These are phyloP conservation scores for Plectranthus barbatus DNA, from an alignment of 257 asterid species.

Conservation along the genomic window DNA sequence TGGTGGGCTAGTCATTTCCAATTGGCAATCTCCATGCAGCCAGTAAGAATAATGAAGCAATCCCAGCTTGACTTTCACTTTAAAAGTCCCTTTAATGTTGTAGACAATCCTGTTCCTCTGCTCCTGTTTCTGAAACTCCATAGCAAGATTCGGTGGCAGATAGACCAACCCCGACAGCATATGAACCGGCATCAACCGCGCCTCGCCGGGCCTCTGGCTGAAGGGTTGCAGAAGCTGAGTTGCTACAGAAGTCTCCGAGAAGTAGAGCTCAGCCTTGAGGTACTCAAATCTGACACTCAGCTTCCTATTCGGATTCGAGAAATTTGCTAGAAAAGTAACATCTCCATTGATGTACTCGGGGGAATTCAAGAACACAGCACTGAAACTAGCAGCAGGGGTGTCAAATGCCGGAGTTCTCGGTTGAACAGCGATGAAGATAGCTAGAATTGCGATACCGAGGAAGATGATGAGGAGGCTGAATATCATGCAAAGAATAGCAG, in stretches of 20 bases:
- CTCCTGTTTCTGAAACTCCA: slow-evolving; percentile 59
- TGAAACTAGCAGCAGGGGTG: slow-evolving; percentile 53
- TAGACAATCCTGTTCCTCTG: slow-evolving; percentile 51
- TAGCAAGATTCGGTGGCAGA: slow-evolving; percentile 48
- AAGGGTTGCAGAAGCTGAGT: slow-evolving; percentile 51
- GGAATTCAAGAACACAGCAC: slow-evolving; percentile 38
- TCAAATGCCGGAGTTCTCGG: slow-evolving; percentile 66
- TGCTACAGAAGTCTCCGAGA: slow-evolving; percentile 40
- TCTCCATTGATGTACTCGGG: slow-evolving; percentile 51
- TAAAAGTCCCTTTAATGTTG: slow-evolving; percentile 52
- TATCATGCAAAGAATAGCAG: slow-evolving; percentile 58
- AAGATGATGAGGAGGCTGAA: slow-evolving; percentile 60
- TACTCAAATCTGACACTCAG: slow-evolving; percentile 55
- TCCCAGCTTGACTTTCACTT: slow-evolving; percentile 51
- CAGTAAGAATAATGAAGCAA: slow-evolving; percentile 56
- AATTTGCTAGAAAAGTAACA: slow-evolving; percentile 54
- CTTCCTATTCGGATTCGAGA: slow-evolving; percentile 77
- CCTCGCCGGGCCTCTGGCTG: slow-evolving; percentile 34
- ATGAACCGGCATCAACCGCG: slow-evolving; percentile 40
- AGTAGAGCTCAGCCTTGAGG: slow-evolving; percentile 51
- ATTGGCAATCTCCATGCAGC: slow-evolving; percentile 56
- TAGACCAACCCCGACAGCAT: slow-evolving; percentile 53
- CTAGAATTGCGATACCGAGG: slow-evolving; percentile 54
- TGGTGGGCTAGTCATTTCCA: slow-evolving; percentile 88
- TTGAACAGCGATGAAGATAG: slow-evolving; percentile 43